These are phyloP conservation scores for Pecoramyces ruminantium DNA, from an alignment of 192 early-diverging fungal species.

Conservation along the genomic window DNA sequence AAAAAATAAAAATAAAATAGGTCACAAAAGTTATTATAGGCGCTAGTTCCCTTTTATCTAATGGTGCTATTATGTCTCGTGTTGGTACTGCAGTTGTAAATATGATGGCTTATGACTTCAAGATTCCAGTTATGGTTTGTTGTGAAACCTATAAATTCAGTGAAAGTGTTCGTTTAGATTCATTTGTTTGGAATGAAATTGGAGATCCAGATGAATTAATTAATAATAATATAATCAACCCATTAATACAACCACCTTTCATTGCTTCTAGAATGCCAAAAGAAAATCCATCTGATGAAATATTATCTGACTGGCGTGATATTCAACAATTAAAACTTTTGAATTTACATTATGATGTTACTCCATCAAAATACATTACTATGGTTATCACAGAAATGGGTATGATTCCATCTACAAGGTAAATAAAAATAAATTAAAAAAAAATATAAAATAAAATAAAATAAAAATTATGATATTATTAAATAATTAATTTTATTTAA, in stretches of 20 bases:
- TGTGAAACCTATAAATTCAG: slow-evolving; percentile 95
- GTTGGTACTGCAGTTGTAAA: slow-evolving; percentile 81
- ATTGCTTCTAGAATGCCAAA: background rate
- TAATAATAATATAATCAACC: slow-evolving; percentile 7
- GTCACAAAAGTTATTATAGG: slow-evolving; percentile 90
- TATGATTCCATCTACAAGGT: slow-evolving; percentile 69
- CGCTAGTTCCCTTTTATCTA: slow-evolving; percentile 77
- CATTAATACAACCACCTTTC: background rate
- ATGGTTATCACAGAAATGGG: slow-evolving; percentile 85
- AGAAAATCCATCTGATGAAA: slow-evolving; percentile 1
- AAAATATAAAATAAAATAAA: too few species aligned
- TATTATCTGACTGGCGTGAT: slow-evolving; percentile 56
- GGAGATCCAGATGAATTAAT: slow-evolving; percentile 78
- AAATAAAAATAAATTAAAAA: background rate
- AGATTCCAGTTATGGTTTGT: slow-evolving; percentile 87
- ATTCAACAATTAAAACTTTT: slow-evolving; percentile 61
- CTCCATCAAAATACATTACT: slow-evolving; percentile 81
- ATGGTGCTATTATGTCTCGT: slow-evolving; percentile 80
- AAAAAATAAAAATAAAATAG: slow-evolving; percentile 1
- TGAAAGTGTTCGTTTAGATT: slow-evolving; percentile 79
- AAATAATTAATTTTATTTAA: too few species aligned
- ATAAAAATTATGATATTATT: too few species aligned
- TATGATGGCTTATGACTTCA: slow-evolving; percentile 68
- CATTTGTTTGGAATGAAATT: slow-evolving; percentile 92
- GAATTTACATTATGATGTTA: slow-evolving; percentile 87